Conservation (phyloP, 164 flowering plant genomes). For the Stephania cephalantha region DNA sequence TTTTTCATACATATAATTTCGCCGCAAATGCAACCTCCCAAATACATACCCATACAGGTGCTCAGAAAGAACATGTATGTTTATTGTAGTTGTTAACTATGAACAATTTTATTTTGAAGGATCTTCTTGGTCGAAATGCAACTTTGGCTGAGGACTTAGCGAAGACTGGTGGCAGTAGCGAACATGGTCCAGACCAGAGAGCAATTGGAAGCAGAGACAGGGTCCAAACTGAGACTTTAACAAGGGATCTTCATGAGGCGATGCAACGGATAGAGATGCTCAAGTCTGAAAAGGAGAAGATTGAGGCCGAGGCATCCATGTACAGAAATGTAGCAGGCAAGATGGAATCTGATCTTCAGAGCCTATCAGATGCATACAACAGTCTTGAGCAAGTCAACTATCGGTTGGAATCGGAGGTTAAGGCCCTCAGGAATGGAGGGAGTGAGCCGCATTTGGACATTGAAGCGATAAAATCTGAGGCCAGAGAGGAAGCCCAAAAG, state of each 20-base stretch:
- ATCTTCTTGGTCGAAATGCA: constrained; percentile 83
- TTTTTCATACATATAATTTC: neutral
- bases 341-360: constrained; percentile 72
- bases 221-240: constrained; percentile 60
- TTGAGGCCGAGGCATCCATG: constrained; percentile 59
- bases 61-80: no score
- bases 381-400: constrained; percentile 78
- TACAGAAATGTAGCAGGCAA: constrained; percentile 57
- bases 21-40: no score
- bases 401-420: constrained; percentile 65
- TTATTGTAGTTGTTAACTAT: neutral
- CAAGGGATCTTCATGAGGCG: constrained; percentile 72
- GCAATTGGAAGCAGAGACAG: constrained; percentile 47
- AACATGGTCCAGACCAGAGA: constrained; percentile 37
- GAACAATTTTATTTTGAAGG: constrained; percentile 31
- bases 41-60: no score
- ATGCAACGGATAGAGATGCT: constrained; percentile 56
- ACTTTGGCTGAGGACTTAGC: constrained; percentile 79
- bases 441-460: constrained; percentile 32
- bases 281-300: constrained; percentile 59
- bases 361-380: constrained; percentile 87
- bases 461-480: constrained; percentile 64
- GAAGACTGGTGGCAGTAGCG: constrained; percentile 44
- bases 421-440: constrained; percentile 44
- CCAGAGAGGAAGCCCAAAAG: constrained; percentile 82